Evolutionary conservation across 441 rosid genomes (phyloP), one percentile per base, ranked within the genome.

Genomic region (Mallotus japonicus): DNA sequence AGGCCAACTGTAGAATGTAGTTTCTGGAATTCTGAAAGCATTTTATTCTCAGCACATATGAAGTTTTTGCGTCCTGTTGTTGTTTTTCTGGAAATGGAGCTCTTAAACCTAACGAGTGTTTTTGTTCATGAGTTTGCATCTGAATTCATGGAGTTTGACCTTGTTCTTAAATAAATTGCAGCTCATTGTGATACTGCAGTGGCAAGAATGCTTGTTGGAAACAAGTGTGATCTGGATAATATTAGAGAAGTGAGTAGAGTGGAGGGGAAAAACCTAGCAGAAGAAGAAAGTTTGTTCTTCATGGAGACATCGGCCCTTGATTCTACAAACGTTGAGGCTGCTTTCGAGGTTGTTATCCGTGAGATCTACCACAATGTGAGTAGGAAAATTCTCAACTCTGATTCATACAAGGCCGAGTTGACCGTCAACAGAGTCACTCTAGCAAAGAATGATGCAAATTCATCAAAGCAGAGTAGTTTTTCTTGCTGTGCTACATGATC

Each of bases 301-400:
- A 91, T 91, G 93, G 99, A 95, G 77, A 95, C 99, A 65, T 95
- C 99, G 0, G 97, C 98, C 7, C 88, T 95, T 14, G 89, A 91
- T 65, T 79, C 97, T 15, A 89, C 96, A 0, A 95, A 95, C 14
- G 98, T 92, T 16, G 83, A 90, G 83, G 78, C 91, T 13, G 95
- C 99, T 17, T 95, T 95, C 54, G 97, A 95, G 93, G 80, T 91
- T 65, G 95, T 95, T 9, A 86, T 92, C 79, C 80, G 89, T 1
- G 95, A 91, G 83, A 92, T 92, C 62, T 92, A 89, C 82, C 83
- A 76, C 80, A 91, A 87, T 58, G 73, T 89, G 37, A 85, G 98
- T 86, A 76, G 92, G 73, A 95, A 95, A 74, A 83, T 85, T 68
- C 83, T 95, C 10, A 92, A 87, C 83, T 91, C 99, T 0, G 99